Conservation (phyloP, 371 early-diverging fungal species). For the Apophysomyces variabilis region DNA sequence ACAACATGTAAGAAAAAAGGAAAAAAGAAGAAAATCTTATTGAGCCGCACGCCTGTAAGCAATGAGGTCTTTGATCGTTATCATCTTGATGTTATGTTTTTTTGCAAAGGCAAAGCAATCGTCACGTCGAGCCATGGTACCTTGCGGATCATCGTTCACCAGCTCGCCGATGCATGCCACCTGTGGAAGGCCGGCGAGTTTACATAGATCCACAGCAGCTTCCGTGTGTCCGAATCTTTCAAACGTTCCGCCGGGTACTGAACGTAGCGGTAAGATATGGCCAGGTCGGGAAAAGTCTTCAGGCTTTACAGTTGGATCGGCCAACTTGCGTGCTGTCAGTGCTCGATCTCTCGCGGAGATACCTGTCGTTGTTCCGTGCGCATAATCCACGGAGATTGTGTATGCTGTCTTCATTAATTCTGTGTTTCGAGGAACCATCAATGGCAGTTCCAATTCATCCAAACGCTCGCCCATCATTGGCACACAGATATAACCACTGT, state of each 20-base stretch:
- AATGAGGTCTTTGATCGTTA: slow-evolving; percentile 88
- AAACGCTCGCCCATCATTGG: slow-evolving; percentile 78
- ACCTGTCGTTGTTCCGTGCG: slow-evolving; percentile 89
- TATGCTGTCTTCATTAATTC: slow-evolving; percentile 93
- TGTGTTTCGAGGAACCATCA: slow-evolving; percentile 92
- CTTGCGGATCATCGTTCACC: slow-evolving; percentile 73
- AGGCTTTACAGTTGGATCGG: slow-evolving; percentile 68
- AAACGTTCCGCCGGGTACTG: slow-evolving; percentile 79
- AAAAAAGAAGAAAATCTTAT: background rate
- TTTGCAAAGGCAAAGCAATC: slow-evolving; percentile 86
- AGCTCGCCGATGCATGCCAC: slow-evolving; percentile 94
- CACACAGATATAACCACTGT: slow-evolving; percentile 91
- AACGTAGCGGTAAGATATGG: slow-evolving; percentile 92
- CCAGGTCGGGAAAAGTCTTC: slow-evolving; percentile 90
- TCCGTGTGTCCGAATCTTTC: slow-evolving; percentile 94
- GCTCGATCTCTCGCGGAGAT: slow-evolving; percentile 94
- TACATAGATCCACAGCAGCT: slow-evolving; percentile 89
- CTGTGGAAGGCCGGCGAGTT: slow-evolving; percentile 78
- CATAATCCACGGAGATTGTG: slow-evolving; percentile 88
- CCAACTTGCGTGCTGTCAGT: slow-evolving; percentile 78
- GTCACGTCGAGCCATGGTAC: slow-evolving; percentile 93
- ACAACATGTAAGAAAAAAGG: background rate
- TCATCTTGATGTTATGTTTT: slow-evolving; percentile 81
- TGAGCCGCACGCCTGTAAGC: slow-evolving; percentile 54
- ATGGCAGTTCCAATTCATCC: slow-evolving; percentile 82